These are phyloP conservation scores for Trypanosoma lewisi DNA, from an alignment of 208 protist genomes.

Conservation along the genomic window DNA sequence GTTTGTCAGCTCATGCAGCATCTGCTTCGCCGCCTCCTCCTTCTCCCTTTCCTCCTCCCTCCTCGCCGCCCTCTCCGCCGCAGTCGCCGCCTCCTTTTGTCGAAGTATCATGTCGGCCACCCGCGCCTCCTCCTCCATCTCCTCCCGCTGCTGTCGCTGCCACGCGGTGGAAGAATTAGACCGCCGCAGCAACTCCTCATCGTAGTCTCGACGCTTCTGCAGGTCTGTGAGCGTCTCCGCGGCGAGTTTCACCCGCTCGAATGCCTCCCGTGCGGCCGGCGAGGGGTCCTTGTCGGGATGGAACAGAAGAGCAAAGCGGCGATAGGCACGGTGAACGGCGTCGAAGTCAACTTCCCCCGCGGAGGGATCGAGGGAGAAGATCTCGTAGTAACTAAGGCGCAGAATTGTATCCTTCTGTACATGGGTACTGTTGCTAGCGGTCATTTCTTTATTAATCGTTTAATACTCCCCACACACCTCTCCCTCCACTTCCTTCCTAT, in stretches of 20 bases:
- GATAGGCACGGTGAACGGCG: slow-evolving; percentile 40
- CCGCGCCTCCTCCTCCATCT: slow-evolving; percentile 51
- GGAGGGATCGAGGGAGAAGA: slow-evolving; percentile 42
- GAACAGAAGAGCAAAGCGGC: slow-evolving; percentile 70
- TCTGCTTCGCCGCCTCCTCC: slow-evolving; percentile 39
- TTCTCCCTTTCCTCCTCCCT: slow-evolving; percentile 33
- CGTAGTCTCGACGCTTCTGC: slow-evolving; percentile 36
- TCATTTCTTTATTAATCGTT: slow-evolving; percentile 11
- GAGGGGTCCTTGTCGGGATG: slow-evolving; percentile 86
- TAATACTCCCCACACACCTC: neutral
- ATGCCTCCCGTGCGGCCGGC: slow-evolving; percentile 53
- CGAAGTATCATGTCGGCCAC: slow-evolving; percentile 49
- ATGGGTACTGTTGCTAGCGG: neutral
- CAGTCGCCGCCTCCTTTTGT: slow-evolving; percentile 41
- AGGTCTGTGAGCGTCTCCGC: slow-evolving; percentile 64
- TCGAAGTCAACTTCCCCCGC: slow-evolving; percentile 16
- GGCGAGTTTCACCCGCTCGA: slow-evolving; percentile 58
- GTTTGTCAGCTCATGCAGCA: slow-evolving; percentile 62
- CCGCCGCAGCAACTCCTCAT: slow-evolving; percentile 21
- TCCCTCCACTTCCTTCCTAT: neutral
- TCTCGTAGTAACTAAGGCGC: slow-evolving; percentile 53
- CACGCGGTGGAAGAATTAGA: neutral
- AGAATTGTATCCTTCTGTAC: slow-evolving; percentile 53
- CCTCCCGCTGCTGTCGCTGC: slow-evolving; percentile 29
- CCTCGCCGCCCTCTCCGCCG: slow-evolving; percentile 28